Percentiles rank a stretch among this genome's conserved stretches.
phyloP scores from a whole-genome alignment of 371 early-diverging fungal genomes.

The Saksenaea vasiformis region DNA sequence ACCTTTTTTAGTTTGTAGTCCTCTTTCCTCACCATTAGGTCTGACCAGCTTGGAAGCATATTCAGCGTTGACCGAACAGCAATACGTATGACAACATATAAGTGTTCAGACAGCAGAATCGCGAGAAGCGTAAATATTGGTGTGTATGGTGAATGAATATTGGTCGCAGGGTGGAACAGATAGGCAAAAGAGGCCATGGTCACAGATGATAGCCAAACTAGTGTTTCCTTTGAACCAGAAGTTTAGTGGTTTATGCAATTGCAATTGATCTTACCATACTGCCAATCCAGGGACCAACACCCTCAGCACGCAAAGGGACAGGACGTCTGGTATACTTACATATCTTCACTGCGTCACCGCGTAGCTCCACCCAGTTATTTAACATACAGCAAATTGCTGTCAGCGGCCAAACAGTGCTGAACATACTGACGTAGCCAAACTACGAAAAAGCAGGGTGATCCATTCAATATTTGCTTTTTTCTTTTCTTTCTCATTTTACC shows the following conservation, averaged over 20 bases:
- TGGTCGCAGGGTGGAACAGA: conserved; percentile 60
- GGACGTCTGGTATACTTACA: conserved; percentile 80
- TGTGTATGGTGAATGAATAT: conserved; percentile 45
- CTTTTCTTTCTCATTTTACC: conserved; percentile 38
- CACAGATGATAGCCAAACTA: conserved; percentile 75
- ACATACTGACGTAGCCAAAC: conserved; percentile 89
- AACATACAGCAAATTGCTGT: conserved; percentile 77
- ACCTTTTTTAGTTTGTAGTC: conserved; percentile 44
- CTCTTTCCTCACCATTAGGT: conserved; percentile 34
- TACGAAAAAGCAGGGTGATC: neutral
- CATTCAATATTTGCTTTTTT: neutral
- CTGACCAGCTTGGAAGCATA: conserved; percentile 39
- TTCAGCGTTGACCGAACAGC: conserved; percentile 31
- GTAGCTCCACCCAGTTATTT: conserved; percentile 88
- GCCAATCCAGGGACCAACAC: conserved; percentile 86
- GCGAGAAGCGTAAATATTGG: conserved; percentile 44
- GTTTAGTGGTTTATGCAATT: neutral
- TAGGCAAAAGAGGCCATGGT: conserved; percentile 77
- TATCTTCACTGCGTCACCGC: conserved; percentile 88
- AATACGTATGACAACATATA: conserved; percentile 33
- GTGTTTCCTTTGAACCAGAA: conserved; percentile 23
- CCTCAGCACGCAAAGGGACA: conserved; percentile 75
- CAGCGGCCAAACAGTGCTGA: conserved; percentile 83
- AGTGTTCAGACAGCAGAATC: conserved; percentile 47
- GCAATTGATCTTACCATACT: conserved; percentile 52